These are phyloP conservation scores for Tricladium varicosporioides DNA, from an alignment of 2,329 filamentous ascomycete species.

Conservation along the genomic window DNA sequence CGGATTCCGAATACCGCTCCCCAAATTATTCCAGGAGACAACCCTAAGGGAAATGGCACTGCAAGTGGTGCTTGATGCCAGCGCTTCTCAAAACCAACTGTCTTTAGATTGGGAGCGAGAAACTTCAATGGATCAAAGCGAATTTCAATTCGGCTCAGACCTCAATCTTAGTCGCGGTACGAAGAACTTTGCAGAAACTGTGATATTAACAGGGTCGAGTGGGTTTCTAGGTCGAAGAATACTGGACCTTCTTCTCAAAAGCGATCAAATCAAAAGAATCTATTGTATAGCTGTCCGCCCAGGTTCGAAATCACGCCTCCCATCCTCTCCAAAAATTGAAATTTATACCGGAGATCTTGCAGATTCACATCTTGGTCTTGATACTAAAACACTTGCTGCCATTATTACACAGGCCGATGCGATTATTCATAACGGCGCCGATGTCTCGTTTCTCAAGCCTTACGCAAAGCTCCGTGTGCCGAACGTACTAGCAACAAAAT, in stretches of 20 bases:
- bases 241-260: constrained; percentile 35
- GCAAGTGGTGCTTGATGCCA: not conserved
- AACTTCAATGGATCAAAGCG: not conserved
- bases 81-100: too few species aligned
- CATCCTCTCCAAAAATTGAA: constrained; percentile 18
- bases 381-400: too few species aligned
- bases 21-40: constrained; percentile 37
- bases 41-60: constrained; percentile 38
- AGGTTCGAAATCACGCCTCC: not conserved
- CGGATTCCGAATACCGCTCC: constrained; percentile 27
- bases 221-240: constrained; percentile 40
- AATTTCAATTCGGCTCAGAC: too few species aligned
- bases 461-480: constrained; percentile 34
- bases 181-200: too few species aligned
- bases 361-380: constrained; percentile 28
- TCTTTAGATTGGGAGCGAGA: not conserved
- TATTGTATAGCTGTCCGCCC: constrained; percentile 43
- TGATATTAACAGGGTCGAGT: constrained; percentile 39
- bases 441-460: constrained; percentile 36
- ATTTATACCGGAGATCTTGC: constrained; percentile 38
- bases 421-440: constrained; percentile 53
- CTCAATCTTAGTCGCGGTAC: too few species aligned
- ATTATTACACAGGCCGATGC: constrained; percentile 41
- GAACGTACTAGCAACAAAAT: constrained; percentile 38
- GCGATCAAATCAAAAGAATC: constrained; percentile 34